Evolutionary conservation across 768 basidiomycete genomes (phyloP).

Genomic region (Rhodotorula babjevae): DNA sequence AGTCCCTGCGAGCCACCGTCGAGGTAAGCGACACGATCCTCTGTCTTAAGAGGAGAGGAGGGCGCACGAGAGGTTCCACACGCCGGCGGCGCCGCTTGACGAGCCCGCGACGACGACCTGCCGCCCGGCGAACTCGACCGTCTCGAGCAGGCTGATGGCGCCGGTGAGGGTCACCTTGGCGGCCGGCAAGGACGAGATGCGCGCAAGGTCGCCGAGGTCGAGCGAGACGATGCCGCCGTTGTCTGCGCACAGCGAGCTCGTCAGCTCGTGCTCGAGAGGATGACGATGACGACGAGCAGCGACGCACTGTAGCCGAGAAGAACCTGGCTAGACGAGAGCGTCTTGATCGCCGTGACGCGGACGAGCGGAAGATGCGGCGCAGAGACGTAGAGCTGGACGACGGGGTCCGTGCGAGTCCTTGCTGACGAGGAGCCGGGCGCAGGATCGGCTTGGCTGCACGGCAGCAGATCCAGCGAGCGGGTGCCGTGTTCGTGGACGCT

Average conservation of each 20-base stretch:
- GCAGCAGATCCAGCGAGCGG: not conserved
- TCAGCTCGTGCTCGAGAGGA: not conserved
- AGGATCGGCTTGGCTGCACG: too few species aligned
- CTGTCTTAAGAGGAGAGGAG: not conserved
- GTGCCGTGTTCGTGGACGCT: not conserved
- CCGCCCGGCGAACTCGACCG: conserved; percentile 44
- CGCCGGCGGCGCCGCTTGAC: conserved; percentile 69
- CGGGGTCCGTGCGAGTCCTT: not conserved
- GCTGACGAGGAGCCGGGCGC: not conserved
- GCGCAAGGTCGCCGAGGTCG: not conserved
- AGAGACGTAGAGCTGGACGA: not conserved
- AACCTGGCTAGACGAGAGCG: conserved; percentile 59
- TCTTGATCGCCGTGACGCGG: conserved; percentile 52
- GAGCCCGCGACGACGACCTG: conserved; percentile 65
- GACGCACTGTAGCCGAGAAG: conserved; percentile 63
- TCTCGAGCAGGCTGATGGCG: conserved; percentile 39
- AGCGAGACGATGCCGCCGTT: not conserved
- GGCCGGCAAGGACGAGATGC: too few species aligned
- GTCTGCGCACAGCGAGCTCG: not conserved
- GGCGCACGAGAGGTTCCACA: conserved; percentile 66
- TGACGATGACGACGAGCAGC: not conserved
- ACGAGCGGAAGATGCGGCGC: not conserved
- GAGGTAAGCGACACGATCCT: not conserved
- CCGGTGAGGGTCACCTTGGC: conserved; percentile 9
- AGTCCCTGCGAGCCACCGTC: conserved; percentile 51